These are phyloP conservation scores for Sporopachydermia cereana DNA, from an alignment of 1,139 yeast genomes.

Conservation along the genomic window DNA sequence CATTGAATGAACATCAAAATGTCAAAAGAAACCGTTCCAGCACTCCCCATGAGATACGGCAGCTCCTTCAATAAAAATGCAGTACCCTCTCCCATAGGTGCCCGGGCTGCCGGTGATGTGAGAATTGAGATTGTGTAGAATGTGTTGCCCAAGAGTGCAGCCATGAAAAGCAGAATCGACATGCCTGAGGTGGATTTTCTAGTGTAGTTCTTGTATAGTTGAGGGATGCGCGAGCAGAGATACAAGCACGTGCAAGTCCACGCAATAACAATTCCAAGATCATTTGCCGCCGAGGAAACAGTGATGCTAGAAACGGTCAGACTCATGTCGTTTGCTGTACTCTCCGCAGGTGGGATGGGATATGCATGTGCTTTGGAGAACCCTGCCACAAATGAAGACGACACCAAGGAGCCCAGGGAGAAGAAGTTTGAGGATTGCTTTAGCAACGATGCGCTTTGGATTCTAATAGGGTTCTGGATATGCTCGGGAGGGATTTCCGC, in stretches of 20 bases:
- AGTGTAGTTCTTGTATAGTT: constrained; percentile 58
- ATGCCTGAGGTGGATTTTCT: constrained; percentile 79
- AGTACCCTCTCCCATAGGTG: constrained; percentile 24
- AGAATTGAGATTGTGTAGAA: constrained; percentile 69
- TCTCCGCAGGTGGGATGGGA: background rate
- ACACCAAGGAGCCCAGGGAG: constrained; percentile 3
- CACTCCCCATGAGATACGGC: constrained; percentile 76
- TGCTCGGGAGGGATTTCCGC: constrained; percentile 4
- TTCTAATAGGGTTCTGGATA: background rate
- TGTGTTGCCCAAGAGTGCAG: constrained; percentile 74
- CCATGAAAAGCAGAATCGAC: constrained; percentile 64
- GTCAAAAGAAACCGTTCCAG: constrained; percentile 80
- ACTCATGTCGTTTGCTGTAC: no score
- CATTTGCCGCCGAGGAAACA: constrained; percentile 9
- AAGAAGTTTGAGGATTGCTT: background rate
- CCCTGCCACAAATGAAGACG: constrained; percentile 2
- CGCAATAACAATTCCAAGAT: constrained; percentile 48
- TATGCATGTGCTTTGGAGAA: constrained; percentile 5
- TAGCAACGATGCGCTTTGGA: background rate
- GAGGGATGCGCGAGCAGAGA: constrained; percentile 76
- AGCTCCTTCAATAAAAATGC: constrained; percentile 54
- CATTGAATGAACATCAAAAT: constrained; percentile 59
- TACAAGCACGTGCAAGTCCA: constrained; percentile 77
- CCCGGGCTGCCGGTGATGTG: constrained; percentile 29
- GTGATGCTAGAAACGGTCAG: background rate